These are phyloP conservation scores for Sclerotinia spermophila DNA, from an alignment of 2,329 filamentous ascomycete genomes.

Conservation along the genomic window DNA sequence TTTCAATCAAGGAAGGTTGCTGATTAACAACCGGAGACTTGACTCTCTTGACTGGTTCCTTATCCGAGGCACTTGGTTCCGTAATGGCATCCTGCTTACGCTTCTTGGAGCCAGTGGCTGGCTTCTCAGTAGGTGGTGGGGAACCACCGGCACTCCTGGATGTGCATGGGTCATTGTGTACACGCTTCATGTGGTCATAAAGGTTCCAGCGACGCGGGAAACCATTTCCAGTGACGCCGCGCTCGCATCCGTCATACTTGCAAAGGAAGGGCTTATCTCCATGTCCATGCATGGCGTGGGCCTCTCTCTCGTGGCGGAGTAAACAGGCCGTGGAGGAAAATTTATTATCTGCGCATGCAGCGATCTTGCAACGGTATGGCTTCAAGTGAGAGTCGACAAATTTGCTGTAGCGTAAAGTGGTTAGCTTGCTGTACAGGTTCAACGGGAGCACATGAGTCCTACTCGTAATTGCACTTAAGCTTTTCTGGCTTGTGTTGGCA, in stretches of 20 bases:
- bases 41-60: conserved; percentile 29
- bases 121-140: conserved; percentile 26
- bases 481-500: conserved; percentile 93
- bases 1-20: conserved; percentile 32
- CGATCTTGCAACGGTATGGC: conserved; percentile 90
- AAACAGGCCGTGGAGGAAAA: conserved; percentile 96
- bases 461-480: conserved; percentile 99
- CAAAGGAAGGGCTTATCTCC: conserved; percentile 90
- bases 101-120: conserved; percentile 31
- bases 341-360: conserved; percentile 75
- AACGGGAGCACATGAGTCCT: conserved; percentile 43
- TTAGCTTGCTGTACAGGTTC: conserved; percentile 28
- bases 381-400: conserved; percentile 95
- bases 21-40: conserved; percentile 29
- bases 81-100: conserved; percentile 33
- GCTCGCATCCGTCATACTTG: conserved; percentile 82
- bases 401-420: conserved; percentile 59
- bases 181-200: conserved; percentile 93
- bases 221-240: conserved; percentile 75
- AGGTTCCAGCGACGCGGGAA: conserved; percentile 96
- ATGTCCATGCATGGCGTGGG: conserved; percentile 92
- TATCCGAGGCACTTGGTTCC: conserved; percentile 28
- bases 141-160: conserved; percentile 26
- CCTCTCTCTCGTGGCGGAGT: conserved; percentile 91
- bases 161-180: conserved; percentile 57